phyloP scores from a whole-genome alignment of 495 filamentous ascomycete genomes.

The Xeromyces bisporus region DNA sequence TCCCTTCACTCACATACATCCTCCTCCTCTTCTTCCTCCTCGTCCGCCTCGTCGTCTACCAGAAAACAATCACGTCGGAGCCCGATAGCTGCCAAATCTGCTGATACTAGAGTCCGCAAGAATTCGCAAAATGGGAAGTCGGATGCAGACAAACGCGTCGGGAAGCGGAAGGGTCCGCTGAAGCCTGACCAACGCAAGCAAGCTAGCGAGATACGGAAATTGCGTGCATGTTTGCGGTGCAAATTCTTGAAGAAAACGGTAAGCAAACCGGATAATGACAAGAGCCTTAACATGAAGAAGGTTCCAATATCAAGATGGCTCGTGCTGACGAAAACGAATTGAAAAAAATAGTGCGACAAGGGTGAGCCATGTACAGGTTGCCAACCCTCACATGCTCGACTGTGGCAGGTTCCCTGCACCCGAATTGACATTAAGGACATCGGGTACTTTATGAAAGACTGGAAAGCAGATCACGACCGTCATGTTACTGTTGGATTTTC shows the following conservation, averaged over 20 bases:
- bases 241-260: constrained; percentile 93
- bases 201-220: constrained; percentile 81
- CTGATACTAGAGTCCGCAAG: constrained; percentile 64
- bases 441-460: constrained; percentile 94
- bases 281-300: background rate
- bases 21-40: constrained; percentile 36
- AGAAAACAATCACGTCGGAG: constrained; percentile 57
- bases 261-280: constrained; percentile 6
- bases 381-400: constrained; percentile 76
- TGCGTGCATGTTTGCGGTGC: constrained; percentile 83
- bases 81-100: constrained; percentile 54
- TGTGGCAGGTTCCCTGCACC: constrained; percentile 93
- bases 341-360: constrained; percentile 52
- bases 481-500: constrained; percentile 74
- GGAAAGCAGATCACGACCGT: constrained; percentile 86
- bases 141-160: constrained; percentile 75
- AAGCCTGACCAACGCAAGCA: constrained; percentile 88
- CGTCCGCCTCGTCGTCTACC: constrained; percentile 48
- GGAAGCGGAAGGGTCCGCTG: constrained; percentile 68
- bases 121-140: constrained; percentile 60
- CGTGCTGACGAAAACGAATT: constrained; percentile 2
- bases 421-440: constrained; percentile 96
- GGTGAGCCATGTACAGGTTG: constrained; percentile 86
- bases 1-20: too few species aligned
- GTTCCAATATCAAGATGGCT: background rate